Evolutionary conservation across 2,329 filamentous ascomycete species (phyloP).

Genomic region (Phialophora verrucosa): DNA sequence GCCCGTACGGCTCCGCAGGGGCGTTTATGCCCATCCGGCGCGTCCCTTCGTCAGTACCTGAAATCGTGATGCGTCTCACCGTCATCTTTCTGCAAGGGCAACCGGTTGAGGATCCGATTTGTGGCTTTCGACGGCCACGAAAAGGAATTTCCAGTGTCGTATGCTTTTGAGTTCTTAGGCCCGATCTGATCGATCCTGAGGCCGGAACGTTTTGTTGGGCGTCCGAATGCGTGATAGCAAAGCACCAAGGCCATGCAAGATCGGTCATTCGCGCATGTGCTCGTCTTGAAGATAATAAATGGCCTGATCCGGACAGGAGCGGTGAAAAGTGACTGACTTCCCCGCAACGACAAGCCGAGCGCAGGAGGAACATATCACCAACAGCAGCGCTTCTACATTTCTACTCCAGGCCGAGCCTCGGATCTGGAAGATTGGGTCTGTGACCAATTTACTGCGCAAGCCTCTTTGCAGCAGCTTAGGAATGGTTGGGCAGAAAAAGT

Average conservation of each 20-base stretch:
- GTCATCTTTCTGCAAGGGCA: conserved; percentile 5
- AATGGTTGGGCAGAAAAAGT: not conserved
- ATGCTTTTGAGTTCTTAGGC: not conserved
- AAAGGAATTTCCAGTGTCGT: not conserved
- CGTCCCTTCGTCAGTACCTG: conserved; percentile 1
- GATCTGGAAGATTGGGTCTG: not conserved
- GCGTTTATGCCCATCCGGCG: not conserved
- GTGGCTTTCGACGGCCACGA: not conserved
- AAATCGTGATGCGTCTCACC: not conserved
- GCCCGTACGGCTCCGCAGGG: not conserved
- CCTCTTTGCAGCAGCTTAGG: not conserved
- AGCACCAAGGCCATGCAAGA: not conserved
- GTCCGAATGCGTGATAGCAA: not conserved
- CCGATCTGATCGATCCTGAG: not conserved
- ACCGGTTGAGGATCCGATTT: conserved; percentile 1
- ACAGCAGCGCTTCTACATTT: not conserved
- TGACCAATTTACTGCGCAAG: not conserved
- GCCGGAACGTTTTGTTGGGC: conserved; percentile 6
- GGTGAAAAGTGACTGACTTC: conserved; percentile 2
- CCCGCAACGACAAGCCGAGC: not conserved
- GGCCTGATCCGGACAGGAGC: conserved; percentile 9
- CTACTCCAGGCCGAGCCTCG: not conserved
- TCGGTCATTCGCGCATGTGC: not conserved
- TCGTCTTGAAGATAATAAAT: not conserved
- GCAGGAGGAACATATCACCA: not conserved